Percentiles rank a stretch among this genome's conserved stretches.
Conservation (phyloP, 129 eudicot genomes). For the Helianthus tuberosus region DNA sequence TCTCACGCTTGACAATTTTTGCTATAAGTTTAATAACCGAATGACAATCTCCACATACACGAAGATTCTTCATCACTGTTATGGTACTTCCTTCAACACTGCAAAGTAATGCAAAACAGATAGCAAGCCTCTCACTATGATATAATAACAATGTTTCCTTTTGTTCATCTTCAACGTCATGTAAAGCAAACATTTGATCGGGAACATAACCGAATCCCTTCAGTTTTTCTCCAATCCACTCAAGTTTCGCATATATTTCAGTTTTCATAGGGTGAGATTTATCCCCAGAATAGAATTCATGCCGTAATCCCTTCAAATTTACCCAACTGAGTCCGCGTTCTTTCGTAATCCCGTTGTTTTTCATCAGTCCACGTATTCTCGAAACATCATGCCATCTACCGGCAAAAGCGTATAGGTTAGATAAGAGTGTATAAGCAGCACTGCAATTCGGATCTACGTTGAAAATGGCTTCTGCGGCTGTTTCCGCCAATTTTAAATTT, state of each 20-base stretch:
- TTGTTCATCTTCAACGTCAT: conserved; percentile 62
- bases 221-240: conserved; percentile 49
- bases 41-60: conserved; percentile 66
- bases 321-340: conserved; percentile 75
- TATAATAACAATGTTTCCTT: conserved; percentile 45
- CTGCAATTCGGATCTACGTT: conserved; percentile 62
- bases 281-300: conserved; percentile 50
- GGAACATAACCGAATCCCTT: conserved; percentile 54
- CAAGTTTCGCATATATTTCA: conserved; percentile 43
- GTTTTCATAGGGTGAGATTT: conserved; percentile 47
- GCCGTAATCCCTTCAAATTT: conserved; percentile 41
- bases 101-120: conserved; percentile 48
- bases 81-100: conserved; percentile 41
- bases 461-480: conserved; percentile 51
- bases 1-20: conserved; percentile 51
- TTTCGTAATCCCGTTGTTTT: conserved; percentile 46
- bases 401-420: conserved; percentile 71
- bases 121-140: conserved; percentile 67
- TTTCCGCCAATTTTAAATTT: conserved; percentile 69
- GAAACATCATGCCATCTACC: conserved; percentile 82
- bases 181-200: conserved; percentile 48
- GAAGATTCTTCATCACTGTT: conserved; percentile 65
- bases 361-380: conserved; percentile 66
- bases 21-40: conserved; percentile 59
- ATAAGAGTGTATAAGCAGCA: conserved; percentile 66